Base-by-base conservation (phyloP, 2,329 filamentous ascomycete genomes). In the Hypoxylon sp. region DNA sequence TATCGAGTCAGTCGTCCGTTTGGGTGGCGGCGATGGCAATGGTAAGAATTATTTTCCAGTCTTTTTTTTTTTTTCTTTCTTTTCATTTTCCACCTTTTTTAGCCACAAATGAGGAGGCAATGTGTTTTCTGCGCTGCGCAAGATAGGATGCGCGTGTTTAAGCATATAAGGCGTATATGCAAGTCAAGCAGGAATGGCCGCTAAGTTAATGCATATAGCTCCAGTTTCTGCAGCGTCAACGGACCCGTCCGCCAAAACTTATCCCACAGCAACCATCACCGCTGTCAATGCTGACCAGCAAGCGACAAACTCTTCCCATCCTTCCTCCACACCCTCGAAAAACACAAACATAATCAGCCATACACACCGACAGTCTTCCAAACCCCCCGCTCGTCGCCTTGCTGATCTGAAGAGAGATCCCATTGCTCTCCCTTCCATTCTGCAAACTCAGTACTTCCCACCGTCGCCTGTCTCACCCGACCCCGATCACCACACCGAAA, bases 351-450 rank as follows among this genome's bases (percentile, higher is more conserved):
- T 58, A 67, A 63, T 40, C 58, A 75, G n/a, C 49, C 79, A 84
- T 65, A 70, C 73, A 40, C 82, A 84, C 70, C 80, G 82, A 51
- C 80, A 81, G 63, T 79, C 81, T 33, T 84, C 82, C 60, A 84
- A 84, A 66, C 72, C 84, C 63, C 82, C 83, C 23, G 77, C 81
- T 18, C 83, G 81, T 70, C 82, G 82, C 56, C 82, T 82, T 67
- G 79, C 76, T 63, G 81, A 84, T 72, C 73, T 79, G 51, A 73
- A 73, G 53, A 75, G 74, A 57, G 73, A 75, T 58, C 63, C 70
- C 42, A 70, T 77, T 31, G 65, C 69, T 31, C 62, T 71, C 43
- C 71, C 75, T 41, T 70, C 69, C 52, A 69, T 75, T 54, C 67
- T 73, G 55, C 74, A 72, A 59, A 74, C 43, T 37, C 60, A 72